Percentiles rank a stretch among this genome's conserved stretches.
Conservation (phyloP, 495 filamentous ascomycete genomes). For the Extremus antarcticus region DNA sequence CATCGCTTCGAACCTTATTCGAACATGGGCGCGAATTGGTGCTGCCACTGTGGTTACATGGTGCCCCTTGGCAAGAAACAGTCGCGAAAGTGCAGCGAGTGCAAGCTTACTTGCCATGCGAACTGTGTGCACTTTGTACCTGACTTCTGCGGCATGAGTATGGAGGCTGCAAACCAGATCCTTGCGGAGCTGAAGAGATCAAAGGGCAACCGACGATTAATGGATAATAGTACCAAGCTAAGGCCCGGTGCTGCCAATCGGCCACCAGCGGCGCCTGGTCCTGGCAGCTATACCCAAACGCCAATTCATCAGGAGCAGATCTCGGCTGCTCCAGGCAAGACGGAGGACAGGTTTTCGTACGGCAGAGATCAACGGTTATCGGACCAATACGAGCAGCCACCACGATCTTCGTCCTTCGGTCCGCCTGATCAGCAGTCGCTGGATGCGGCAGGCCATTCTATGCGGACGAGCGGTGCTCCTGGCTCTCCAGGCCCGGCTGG, state of each 20-base stretch:
- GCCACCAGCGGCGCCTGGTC: neutral
- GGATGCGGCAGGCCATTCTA: slow-evolving; percentile 39
- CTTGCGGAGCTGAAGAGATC: slow-evolving; percentile 54
- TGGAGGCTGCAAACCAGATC: slow-evolving; percentile 93
- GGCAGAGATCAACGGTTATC: slow-evolving; percentile 29
- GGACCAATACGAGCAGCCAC: slow-evolving; percentile 29
- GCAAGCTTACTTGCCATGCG: slow-evolving; percentile 79
- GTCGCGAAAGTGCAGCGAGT: slow-evolving; percentile 88
- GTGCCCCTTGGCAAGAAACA: slow-evolving; percentile 94
- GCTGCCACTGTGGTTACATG: slow-evolving; percentile 96
- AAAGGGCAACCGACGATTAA: slow-evolving; percentile 32
- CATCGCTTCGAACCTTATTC: slow-evolving; percentile 91
- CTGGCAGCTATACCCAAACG: slow-evolving; percentile 14
- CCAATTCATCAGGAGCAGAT: slow-evolving; percentile 30
- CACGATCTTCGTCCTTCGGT: slow-evolving; percentile 32
- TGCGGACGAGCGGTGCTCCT: slow-evolving; percentile 17
- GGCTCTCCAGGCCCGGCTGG: slow-evolving; percentile 18
- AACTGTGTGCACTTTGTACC: slow-evolving; percentile 91
- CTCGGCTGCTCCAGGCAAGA: slow-evolving; percentile 11
- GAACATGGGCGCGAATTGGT: slow-evolving; percentile 98
- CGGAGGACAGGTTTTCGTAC: slow-evolving; percentile 39
- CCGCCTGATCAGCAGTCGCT: slow-evolving; percentile 30
- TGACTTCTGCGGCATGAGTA: slow-evolving; percentile 99
- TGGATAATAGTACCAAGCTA: slow-evolving; percentile 26
- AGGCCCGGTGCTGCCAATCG: slow-evolving; percentile 21